Evolutionary conservation across 164 flowering plant genomes (phyloP).

Genomic region (Vitis cinerea): DNA sequence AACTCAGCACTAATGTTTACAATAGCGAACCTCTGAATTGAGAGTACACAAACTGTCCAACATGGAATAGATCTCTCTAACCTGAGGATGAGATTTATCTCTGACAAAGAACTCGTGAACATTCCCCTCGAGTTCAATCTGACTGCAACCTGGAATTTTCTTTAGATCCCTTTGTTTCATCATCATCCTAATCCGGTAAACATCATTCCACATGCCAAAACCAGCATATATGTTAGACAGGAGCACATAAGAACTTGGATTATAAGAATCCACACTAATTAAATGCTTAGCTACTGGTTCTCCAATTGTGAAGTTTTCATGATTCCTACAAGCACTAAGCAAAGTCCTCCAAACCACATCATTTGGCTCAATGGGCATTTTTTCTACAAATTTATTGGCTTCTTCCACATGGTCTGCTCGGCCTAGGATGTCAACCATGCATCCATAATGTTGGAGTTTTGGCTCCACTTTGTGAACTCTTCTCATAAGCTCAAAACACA

Average conservation of each 20-base stretch:
- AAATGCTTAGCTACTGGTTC: constrained; percentile 40
- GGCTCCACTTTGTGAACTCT: constrained; percentile 50
- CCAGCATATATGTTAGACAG: constrained; percentile 62
- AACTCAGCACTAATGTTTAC: constrained; percentile 6
- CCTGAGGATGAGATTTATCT: too few relatives aligned
- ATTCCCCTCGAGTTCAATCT: too few relatives aligned
- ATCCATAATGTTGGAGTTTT: constrained; percentile 68
- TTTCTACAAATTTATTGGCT: constrained; percentile 44
- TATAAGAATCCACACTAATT: constrained; percentile 30
- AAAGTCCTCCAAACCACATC: too few relatives aligned
- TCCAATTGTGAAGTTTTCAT: constrained; percentile 27
- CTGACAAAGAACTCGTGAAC: too few relatives aligned
- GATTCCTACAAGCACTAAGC: constrained; percentile 41
- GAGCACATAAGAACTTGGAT: constrained; percentile 55
- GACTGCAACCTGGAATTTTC: too few relatives aligned
- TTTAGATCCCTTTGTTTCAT: constrained; percentile 27
- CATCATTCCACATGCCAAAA: constrained; percentile 55
- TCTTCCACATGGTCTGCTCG: constrained; percentile 16
- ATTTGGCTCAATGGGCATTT: constrained; percentile 47
- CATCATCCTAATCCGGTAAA: constrained; percentile 33
- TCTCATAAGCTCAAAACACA: constrained; percentile 67
- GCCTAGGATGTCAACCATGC: constrained; percentile 68
- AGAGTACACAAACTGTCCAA: constrained; percentile 21
- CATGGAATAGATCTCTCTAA: constrained; percentile 37
- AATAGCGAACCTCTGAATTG: constrained; percentile 4